Evolutionary conservation across 257 asterid species (phyloP).

Genomic region (Leptodermis oblonga): DNA sequence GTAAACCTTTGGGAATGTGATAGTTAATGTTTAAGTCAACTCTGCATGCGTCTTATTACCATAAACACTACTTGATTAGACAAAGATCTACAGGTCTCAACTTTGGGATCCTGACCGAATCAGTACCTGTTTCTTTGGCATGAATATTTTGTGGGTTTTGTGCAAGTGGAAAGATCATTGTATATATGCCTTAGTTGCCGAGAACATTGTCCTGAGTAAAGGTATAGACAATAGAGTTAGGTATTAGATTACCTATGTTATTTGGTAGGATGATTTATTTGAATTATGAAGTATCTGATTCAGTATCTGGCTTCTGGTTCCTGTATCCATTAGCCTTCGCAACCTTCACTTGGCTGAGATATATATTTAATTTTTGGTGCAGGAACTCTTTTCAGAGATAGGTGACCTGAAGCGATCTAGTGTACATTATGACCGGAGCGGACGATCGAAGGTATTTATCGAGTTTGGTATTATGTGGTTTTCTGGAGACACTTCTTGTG

Average conservation of each 20-base stretch:
- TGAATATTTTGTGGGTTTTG: neutral
- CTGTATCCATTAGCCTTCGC: neutral
- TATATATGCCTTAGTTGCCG: neutral
- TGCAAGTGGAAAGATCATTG: neutral
- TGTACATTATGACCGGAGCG: constrained; percentile 85
- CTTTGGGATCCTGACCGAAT: neutral
- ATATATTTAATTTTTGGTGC: constrained; percentile 11
- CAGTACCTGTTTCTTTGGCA: neutral
- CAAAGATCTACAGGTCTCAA: neutral
- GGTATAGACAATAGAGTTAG: neutral
- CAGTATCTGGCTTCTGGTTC: neutral
- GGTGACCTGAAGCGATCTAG: constrained; percentile 75
- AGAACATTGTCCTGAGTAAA: neutral
- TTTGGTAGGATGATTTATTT: neutral
- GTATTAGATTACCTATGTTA: neutral
- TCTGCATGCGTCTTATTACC: neutral
- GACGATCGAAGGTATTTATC: constrained; percentile 83
- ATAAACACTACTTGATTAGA: neutral
- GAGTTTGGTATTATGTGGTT: constrained; percentile 23
- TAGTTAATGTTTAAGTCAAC: neutral
- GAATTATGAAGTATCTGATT: neutral
- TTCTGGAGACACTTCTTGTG: constrained; percentile 22
- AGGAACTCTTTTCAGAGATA: constrained; percentile 92
- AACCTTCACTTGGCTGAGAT: neutral
- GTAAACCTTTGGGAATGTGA: no score